Evolutionary conservation across 257 asterid species (phyloP).

Genomic region (Oldenlandia corymbosa): DNA sequence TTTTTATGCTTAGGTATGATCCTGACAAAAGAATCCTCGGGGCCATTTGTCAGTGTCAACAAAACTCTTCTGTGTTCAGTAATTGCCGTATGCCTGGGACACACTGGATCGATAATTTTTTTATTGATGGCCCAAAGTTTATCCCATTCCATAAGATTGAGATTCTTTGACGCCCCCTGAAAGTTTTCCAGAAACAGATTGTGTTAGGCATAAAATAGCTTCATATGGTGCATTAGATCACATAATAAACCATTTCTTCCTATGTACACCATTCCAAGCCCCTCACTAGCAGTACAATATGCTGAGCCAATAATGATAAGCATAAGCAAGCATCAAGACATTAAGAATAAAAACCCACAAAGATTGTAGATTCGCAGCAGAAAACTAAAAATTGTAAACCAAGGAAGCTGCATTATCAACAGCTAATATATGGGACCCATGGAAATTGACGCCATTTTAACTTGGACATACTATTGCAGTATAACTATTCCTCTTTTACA

Average conservation of each 20-base stretch:
- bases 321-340: not conserved
- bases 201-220: not conserved
- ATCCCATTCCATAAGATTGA: conserved; percentile 99
- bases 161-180: conserved; percentile 98
- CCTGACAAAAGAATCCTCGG: conserved; percentile 65
- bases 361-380: not conserved
- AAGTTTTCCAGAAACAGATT: conserved; percentile 11
- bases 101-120: conserved; percentile 87
- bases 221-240: not conserved
- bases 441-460: too few relatives aligned
- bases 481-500: too few relatives aligned
- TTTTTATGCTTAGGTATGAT: conserved; percentile 74
- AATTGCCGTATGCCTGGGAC: conserved; percentile 94
- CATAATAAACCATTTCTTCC: not conserved
- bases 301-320: not conserved
- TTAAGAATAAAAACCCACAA: not conserved
- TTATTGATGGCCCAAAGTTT: conserved; percentile 96
- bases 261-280: not conserved
- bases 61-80: conserved; percentile 52
- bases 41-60: conserved; percentile 67
- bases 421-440: too few relatives aligned
- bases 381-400: not conserved
- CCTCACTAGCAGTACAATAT: not conserved
- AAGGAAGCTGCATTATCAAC: not conserved
- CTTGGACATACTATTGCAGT: too few relatives aligned